Conservation (phyloP, 2,329 filamentous ascomycete species). For the Periconia sp. region DNA sequence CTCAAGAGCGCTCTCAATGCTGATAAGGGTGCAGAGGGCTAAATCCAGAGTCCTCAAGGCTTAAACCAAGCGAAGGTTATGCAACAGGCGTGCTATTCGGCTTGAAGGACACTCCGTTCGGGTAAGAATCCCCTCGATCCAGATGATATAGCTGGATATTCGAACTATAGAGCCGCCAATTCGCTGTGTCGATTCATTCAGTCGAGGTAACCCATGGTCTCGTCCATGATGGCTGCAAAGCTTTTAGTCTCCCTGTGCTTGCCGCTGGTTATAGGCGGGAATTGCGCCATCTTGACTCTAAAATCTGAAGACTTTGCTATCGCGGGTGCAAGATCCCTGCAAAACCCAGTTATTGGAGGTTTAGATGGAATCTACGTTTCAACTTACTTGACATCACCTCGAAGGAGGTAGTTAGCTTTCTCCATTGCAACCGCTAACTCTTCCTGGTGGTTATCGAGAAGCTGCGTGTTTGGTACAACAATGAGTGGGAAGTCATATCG, state of each 20-base stretch:
- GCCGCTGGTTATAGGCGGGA: constrained; percentile 42
- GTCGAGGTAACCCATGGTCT: constrained; percentile 41
- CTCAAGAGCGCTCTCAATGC: too few species aligned
- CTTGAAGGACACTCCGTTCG: too few species aligned
- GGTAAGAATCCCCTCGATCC: too few species aligned
- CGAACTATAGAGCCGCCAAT: too few species aligned
- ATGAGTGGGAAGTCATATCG: constrained; percentile 77
- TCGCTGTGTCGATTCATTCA: too few species aligned
- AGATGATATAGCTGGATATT: too few species aligned
- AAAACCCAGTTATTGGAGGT: background rate
- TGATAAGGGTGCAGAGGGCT: too few species aligned
- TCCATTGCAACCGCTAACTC: constrained; percentile 83
- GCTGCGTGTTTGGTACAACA: constrained; percentile 81
- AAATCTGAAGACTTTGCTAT: constrained; percentile 56
- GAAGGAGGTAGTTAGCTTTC: constrained; percentile 76
- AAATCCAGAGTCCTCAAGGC: too few species aligned
- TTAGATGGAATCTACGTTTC: constrained; percentile 6
- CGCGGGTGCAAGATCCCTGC: constrained; percentile 55
- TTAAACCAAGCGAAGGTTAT: too few species aligned
- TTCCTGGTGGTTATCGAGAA: constrained; percentile 89
- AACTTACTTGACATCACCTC: constrained; percentile 69
- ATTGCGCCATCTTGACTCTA: constrained; percentile 36
- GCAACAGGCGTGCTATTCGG: too few species aligned
- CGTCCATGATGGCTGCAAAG: constrained; percentile 45
- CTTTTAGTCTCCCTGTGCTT: constrained; percentile 43